Evolutionary conservation across 352 stramenopile species (phyloP).

Genomic region (Globisporangium carolinianum): DNA sequence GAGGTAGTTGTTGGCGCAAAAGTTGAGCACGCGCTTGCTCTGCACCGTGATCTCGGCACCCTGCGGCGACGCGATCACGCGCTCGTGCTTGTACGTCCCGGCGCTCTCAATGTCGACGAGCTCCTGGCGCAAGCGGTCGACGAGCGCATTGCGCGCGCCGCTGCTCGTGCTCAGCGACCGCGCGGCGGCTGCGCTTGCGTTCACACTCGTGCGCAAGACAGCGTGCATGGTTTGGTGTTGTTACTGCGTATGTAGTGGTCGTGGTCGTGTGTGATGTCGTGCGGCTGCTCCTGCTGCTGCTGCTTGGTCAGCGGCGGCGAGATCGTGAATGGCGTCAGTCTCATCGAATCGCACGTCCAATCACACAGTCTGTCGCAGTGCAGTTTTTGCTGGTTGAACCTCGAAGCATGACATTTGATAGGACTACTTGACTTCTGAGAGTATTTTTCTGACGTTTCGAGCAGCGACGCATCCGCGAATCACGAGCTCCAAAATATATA

Average conservation of each 20-base stretch:
- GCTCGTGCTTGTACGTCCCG: constrained; percentile 85
- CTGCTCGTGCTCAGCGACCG: constrained; percentile 19
- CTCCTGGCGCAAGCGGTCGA: constrained; percentile 71
- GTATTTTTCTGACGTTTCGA: no score
- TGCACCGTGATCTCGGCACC: constrained; percentile 73
- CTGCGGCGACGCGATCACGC: constrained; percentile 87
- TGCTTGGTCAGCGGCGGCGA: not conserved
- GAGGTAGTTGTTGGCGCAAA: constrained; percentile 94
- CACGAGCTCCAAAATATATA: no score
- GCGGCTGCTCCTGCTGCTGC: not conserved
- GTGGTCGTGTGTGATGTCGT: not conserved
- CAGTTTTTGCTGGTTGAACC: not conserved
- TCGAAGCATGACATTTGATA: not conserved
- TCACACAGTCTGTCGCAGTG: not conserved
- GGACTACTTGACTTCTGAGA: not conserved
- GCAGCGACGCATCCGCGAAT: no score
- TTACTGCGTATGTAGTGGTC: not conserved
- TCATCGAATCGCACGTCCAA: not conserved
- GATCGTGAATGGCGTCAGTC: not conserved
- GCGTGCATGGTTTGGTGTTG: not conserved
- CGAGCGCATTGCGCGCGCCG: constrained; percentile 49
- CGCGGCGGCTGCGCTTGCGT: not conserved
- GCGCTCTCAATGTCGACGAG: constrained; percentile 63
- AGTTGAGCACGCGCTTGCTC: constrained; percentile 83
- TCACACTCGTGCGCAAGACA: not conserved